A percentile compares a stretch with the other conserved stretches of the same genome.
Evolutionary conservation across 345 rosid genomes (phyloP).

Genomic region (Stellera chamaejasme): DNA sequence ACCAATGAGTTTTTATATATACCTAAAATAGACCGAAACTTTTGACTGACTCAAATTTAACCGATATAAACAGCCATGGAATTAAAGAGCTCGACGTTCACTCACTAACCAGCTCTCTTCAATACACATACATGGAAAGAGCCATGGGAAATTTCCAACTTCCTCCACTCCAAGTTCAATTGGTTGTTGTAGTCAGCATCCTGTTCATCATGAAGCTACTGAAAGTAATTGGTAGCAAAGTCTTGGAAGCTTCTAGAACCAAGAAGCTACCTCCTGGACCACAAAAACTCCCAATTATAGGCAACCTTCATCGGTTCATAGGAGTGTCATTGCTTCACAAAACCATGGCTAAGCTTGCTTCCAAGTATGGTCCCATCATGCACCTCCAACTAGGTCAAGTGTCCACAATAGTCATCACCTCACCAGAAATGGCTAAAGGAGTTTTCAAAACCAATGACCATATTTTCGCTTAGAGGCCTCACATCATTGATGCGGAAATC

Average conservation of each 20-base stretch:
- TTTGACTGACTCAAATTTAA: too few species aligned
- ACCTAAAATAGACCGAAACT: too few species aligned
- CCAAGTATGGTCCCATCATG: constrained; percentile 24
- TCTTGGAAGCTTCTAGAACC: background rate
- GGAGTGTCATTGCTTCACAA: constrained; percentile 28
- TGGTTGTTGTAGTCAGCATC: background rate
- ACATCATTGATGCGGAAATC: constrained; percentile 22
- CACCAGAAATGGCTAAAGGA: constrained; percentile 18
- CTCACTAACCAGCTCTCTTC: too few species aligned
- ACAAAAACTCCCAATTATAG: constrained; percentile 26
- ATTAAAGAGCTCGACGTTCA: too few species aligned
- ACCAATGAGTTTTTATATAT: too few species aligned
- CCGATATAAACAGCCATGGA: too few species aligned
- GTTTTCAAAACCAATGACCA: constrained; percentile 21
- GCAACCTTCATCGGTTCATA: constrained; percentile 22
- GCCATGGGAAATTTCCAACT: too few species aligned
- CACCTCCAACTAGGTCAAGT: constrained; percentile 24
- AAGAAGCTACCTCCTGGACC: constrained; percentile 26
- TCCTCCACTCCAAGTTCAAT: background rate
- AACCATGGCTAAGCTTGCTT: constrained; percentile 21
- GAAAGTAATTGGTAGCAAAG: background rate
- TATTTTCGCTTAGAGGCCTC: constrained; percentile 20
- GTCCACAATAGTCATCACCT: constrained; percentile 20
- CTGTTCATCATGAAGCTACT: background rate
- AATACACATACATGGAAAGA: too few species aligned